phyloP scores from a whole-genome alignment of 164 flowering plant species.

The Chloranthus sessilifolius region DNA sequence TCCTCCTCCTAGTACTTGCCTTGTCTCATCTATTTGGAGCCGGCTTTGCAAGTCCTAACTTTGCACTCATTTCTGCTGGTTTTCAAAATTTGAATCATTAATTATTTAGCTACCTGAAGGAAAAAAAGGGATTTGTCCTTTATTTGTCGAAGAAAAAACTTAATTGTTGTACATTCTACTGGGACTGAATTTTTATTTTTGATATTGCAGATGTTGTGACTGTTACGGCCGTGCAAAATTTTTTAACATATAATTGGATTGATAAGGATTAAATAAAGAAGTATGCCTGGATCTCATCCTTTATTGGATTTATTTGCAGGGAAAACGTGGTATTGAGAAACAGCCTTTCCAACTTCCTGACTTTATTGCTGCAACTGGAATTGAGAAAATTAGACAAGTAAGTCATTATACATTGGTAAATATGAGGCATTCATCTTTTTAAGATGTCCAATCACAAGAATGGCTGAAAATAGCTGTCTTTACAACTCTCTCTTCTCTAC shows the following conservation, averaged over 20 bases:
- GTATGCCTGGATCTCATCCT: conserved; percentile 29
- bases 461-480: too few species aligned
- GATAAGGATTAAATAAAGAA: conserved; percentile 4
- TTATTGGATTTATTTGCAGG: conserved; percentile 51
- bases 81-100: conserved; percentile 15
- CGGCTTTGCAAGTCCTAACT: too few species aligned
- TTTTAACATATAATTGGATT: conserved; percentile 7
- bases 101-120: too few species aligned
- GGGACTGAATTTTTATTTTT: conserved; percentile 28
- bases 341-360: conserved; percentile 99
- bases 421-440: background rate
- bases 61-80: too few species aligned
- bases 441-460: too few species aligned
- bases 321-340: conserved; percentile 98
- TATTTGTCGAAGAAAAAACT: too few species aligned
- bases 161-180: conserved; percentile 19
- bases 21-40: too few species aligned
- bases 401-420: background rate
- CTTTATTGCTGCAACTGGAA: conserved; percentile 97
- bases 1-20: too few species aligned
- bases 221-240: conserved; percentile 10
- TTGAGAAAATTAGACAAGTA: conserved; percentile 98
- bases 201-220: conserved; percentile 23
- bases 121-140: too few species aligned
- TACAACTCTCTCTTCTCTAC: too few species aligned